Evolutionary conservation across 1,139 yeast genomes (phyloP), one percentile per base, ranked within the genome.

Genomic region (Pichia sp.): DNA sequence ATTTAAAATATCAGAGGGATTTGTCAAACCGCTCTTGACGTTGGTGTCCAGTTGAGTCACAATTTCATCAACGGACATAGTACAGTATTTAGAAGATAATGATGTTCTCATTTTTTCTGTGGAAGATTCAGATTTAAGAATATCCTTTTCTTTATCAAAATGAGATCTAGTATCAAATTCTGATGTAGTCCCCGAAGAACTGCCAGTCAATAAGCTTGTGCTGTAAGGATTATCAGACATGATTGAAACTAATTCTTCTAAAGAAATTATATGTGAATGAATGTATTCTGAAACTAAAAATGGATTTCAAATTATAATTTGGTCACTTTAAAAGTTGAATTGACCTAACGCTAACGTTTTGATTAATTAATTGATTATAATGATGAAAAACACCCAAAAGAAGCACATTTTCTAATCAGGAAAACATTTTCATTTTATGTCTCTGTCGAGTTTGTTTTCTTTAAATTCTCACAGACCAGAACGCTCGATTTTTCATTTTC

Each of bases 1-100:
- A 59, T 79, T 77, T 23, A 77, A 67, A 26, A 86, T 79, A 53
- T 89, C 97, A 54, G 82, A 89, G 30, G 71, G 72, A 45, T 82
- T 78, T 26, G 75, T 68, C 25, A 90, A 69, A 2, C 97, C 97
- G 12, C 64, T 55, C 2, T 58, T 62, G 12, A 66, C 47, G 56
- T 86, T 79, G 0, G 97, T 84, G 48, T 76, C 76, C 40, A 89
- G 70, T 44, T 81, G 80, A 15, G 63, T 56, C 3, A 76, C 74
- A 1, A 90, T 80, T 41, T 85, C 85, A 32, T 78, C 83, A 5
- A 78, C 72, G 1, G 88, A 65, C 52, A 76, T 65, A 29, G 75
- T 73, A 57, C 88, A 76, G 64, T 67, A 88, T 52, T 67, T 68
- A 15, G 76, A 71, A 7, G 87, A 77, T 3, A 69, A 66, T 3